Base-by-base conservation (phyloP, 2,329 filamentous ascomycete species). In the Biscogniauxia sp. region DNA sequence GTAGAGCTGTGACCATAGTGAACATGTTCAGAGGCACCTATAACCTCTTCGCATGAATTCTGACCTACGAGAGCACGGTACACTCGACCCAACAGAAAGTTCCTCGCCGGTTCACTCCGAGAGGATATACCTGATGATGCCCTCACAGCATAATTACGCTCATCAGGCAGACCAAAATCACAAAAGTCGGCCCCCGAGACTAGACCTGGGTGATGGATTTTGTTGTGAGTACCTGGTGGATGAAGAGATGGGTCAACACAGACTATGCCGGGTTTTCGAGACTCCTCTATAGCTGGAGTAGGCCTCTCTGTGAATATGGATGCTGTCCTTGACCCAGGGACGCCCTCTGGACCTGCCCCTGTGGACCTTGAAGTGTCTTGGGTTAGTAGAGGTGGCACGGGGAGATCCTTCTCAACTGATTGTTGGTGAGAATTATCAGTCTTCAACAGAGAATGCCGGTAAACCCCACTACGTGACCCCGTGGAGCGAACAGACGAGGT, bases 351-450 rank as follows among this genome's bases (percentile, higher is more conserved):
- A 41, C 62, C 58, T 23, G 45, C 54, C 41, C n/a, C 59, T 37
- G 20, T 54, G 49, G 20, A 45, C 23, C 57, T 50, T 20, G 55
- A 17, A 11, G 59, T 51, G 1, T 59, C 61, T 11, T 57, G 58
- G 13, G 66, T 71, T 19, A 73, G 54, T n/a, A 72, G 55, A 3
- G 70, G 69, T 41, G 71, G 69, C 28, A 68, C 56, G 52, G 71
- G 70, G 20, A 64, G 41, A 20, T 72, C 68, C 57, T 65, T 71
- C 23, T 68, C 61, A 17, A 61, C 51, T 17, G 61, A 26, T 8
- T 61, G 55, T 32, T 57, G 57, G 25, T 49, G 59, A 20, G 64
- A 37, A n/a, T 59, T 51, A n/a, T 67, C 62, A 6, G 58, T 60
- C 56, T 67, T 72, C 57, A 72, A 60, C 20, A 72, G 61, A 17